Conservation (phyloP, 805 yeast species). For the Myxozyma neotropica region DNA sequence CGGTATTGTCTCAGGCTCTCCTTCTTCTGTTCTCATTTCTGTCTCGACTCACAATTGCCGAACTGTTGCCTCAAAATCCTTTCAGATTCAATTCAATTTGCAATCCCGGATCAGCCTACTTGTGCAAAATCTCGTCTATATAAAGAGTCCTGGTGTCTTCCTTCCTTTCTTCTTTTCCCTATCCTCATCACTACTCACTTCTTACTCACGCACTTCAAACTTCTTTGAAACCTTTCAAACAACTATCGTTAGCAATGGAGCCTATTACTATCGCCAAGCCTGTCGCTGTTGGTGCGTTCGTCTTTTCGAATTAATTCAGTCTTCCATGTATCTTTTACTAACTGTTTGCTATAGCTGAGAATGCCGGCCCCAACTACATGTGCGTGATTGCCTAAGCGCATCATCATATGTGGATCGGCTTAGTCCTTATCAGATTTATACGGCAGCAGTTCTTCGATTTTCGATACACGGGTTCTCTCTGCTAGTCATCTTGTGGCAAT, state of each 20-base stretch:
- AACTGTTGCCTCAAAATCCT: not conserved
- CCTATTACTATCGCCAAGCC: slow-evolving; percentile 3
- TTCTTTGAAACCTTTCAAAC: not conserved
- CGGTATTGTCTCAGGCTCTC: no score
- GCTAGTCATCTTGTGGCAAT: no score
- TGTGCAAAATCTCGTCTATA: not conserved
- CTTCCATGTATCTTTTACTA: not conserved
- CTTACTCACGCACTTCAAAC: not conserved
- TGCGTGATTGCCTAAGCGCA: slow-evolving; percentile 7
- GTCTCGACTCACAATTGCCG: no score
- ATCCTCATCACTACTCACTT: not conserved
- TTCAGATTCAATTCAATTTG: not conserved
- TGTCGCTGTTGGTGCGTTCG: not conserved
- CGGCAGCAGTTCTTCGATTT: no score
- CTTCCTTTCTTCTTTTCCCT: not conserved
- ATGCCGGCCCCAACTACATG: not conserved
- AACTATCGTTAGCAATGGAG: not conserved
- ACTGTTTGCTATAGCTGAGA: not conserved
- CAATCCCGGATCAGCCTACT: no score
- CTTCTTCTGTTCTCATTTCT: no score
- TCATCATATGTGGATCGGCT: not conserved
- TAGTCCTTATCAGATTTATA: no score
- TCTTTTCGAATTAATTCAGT: not conserved
- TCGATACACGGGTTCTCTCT: no score
- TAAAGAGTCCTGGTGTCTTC: not conserved